These are phyloP conservation scores for Verticillium nonalfalfae DNA, from an alignment of 2,329 filamentous ascomycete species.

Conservation along the genomic window DNA sequence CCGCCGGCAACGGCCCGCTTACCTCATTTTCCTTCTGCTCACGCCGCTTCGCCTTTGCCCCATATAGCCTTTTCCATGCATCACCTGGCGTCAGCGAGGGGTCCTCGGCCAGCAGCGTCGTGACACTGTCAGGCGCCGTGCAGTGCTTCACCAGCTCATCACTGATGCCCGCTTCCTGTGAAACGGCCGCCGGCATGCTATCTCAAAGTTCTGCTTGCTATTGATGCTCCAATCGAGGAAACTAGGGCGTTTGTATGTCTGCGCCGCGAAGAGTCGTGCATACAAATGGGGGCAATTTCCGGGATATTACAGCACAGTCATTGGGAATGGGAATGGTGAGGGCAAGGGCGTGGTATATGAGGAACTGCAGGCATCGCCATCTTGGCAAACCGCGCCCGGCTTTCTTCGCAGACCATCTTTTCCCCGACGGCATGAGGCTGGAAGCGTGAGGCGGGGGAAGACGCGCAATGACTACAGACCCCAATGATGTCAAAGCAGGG, in stretches of 20 bases:
- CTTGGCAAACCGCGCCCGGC: neutral
- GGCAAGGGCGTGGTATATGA: neutral
- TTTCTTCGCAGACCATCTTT: neutral
- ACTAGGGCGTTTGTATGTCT: too few relatives aligned
- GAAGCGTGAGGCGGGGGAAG: neutral
- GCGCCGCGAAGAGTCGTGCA: neutral
- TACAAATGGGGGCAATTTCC: neutral
- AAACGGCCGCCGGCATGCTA: neutral
- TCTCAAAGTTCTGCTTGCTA: neutral
- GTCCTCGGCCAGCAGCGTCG: neutral
- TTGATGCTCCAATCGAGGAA: too few relatives aligned
- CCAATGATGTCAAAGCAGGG: constrained; percentile 1
- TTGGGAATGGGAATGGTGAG: neutral
- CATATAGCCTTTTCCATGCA: constrained; percentile 3
- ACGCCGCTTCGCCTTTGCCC: neutral
- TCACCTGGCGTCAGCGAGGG: constrained; percentile 1
- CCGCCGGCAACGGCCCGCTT: neutral
- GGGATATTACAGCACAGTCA: neutral
- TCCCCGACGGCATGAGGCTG: neutral
- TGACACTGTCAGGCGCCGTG: constrained; percentile 1
- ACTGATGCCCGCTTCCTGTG: neutral
- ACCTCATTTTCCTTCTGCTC: neutral
- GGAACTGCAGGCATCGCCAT: neutral
- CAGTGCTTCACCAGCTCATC: constrained; percentile 1
- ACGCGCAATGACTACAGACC: neutral